A percentile compares a stretch with the other conserved stretches of the same genome.
Evolutionary conservation across 2,329 filamentous ascomycete species (phyloP).

Genomic region (Periconia sp.): DNA sequence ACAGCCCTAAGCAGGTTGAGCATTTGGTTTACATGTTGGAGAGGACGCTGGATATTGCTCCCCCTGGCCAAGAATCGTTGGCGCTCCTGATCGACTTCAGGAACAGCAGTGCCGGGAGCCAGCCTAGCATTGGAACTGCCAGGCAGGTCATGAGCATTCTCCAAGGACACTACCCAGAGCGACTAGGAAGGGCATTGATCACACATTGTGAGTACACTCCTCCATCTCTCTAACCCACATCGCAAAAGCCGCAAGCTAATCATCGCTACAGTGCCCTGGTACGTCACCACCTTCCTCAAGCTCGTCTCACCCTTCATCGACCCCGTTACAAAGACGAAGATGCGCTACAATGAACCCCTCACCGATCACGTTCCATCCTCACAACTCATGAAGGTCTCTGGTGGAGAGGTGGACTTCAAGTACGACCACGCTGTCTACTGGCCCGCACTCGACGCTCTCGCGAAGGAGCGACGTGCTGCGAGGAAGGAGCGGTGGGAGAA

Average conservation of each 20-base stretch:
- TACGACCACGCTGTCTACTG: slow-evolving; percentile 91
- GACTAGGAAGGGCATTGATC: slow-evolving; percentile 84
- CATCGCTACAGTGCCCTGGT: slow-evolving; percentile 71
- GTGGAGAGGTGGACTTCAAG: slow-evolving; percentile 81
- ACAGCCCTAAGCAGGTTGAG: slow-evolving; percentile 82
- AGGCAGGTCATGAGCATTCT: slow-evolving; percentile 86
- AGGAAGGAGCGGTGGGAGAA: slow-evolving; percentile 73
- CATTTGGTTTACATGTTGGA: slow-evolving; percentile 97
- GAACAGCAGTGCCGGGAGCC: slow-evolving; percentile 71
- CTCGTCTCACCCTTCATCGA: slow-evolving; percentile 96
- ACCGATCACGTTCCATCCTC: slow-evolving; percentile 75
- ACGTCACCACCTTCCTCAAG: slow-evolving; percentile 94
- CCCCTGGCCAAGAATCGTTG: slow-evolving; percentile 81
- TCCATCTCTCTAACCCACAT: not conserved
- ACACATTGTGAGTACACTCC: slow-evolving; percentile 69
- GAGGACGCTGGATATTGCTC: slow-evolving; percentile 83
- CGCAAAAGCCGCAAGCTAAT: not conserved
- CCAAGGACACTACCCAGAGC: slow-evolving; percentile 93
- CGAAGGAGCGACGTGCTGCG: slow-evolving; percentile 64
- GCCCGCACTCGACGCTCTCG: slow-evolving; percentile 77
- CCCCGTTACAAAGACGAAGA: slow-evolving; percentile 87
- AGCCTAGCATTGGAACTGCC: slow-evolving; percentile 75
- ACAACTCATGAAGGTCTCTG: slow-evolving; percentile 79
- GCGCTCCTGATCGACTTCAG: slow-evolving; percentile 92
- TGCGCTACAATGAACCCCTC: slow-evolving; percentile 97